Evolutionary conservation across 225 moss, liverwort and hornwort genomes (phyloP), one percentile per base, ranked within the genome.

Genomic region (Thuidium tamariscinum): DNA sequence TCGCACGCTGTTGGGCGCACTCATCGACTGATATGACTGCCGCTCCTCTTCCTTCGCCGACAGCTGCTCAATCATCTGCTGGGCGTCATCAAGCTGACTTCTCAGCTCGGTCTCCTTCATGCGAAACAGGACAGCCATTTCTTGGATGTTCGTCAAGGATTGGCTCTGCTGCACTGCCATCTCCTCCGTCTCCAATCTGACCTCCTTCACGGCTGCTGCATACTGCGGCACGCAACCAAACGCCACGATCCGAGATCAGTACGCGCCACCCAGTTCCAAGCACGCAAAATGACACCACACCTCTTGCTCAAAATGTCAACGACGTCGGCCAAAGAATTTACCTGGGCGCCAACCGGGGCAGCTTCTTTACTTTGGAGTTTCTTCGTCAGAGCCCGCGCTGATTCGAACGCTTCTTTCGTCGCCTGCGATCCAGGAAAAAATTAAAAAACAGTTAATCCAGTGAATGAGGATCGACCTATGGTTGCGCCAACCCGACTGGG

Each of bases 51-150:
- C 77, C 71, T 72, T 90, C 84, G 69, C 80, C 29, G 92, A 89
- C 39, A 95, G 94, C 87, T 91, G 89, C 82, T 92, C 79, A 39
- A 96, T 96, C 55, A 89, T 55, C 81, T 86, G 80, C 73, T 91
- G 90, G 52, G 97, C 96, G 56, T 95, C 95, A 27, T 91, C 89
- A 29, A 97, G 92, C 89, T 96, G 90, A 20, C 67, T 69, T 90
- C 93, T 91, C 68, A 97, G 90, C 81, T 95, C 96, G 4, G 64
- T 90, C 91, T 95, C 97, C 91, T 97, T 93, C 89, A 88, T 86
- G 79, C 94, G 94, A 83, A 94, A 95, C 19, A 86, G 82, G 39
- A 91, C 91, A 36, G 95, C 95, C 82, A 93, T 95, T 55, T 94
- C 92, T 82, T 96, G 94, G 51, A 94, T 91, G 52, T 92, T 91